Base-by-base conservation (phyloP, 2,329 filamentous ascomycete genomes). In the Biscogniauxia marginata region DNA sequence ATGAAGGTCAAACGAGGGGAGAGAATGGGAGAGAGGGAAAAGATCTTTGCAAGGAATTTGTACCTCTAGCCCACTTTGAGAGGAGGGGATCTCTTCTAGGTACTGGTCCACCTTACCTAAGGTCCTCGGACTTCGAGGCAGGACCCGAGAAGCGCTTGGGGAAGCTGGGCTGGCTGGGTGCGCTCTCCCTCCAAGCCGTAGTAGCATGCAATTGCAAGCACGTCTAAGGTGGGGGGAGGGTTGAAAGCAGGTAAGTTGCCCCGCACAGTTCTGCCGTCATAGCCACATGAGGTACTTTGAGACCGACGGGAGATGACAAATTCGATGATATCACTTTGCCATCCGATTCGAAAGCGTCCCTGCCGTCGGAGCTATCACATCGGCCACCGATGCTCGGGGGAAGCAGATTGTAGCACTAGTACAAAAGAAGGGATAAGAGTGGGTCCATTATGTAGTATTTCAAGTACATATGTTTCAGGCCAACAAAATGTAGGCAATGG, bases 11-110 rank as follows among this genome's bases (percentile, higher is more conserved):
- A 51, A 54, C 51, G 57, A 52, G 13, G 47, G 34, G 34, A 20
- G n/a, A 23, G 16, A n/a, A 20, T 52, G 57, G 54, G 34, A 21
- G 21, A 53, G 46, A 20, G 46, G 55, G 39, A 53, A 58, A 53
- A 39, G 30, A 39, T 11, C 30, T 50, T 56, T 25, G 39, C 34
- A 49, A 56, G 47, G 53, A 62, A 63, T 63, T 63, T 63, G 57
- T 59, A 63, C 25, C 24, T 48, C 25, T 23, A 50, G 34, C 53
- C 46, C 53, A 19, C 39, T 46, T 20, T 18, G 30, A 30, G 39
- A 47, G 44, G 23, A 43, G 50, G 50, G 50, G 20, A 13, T 46
- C 20, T 46, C 44, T 23, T 9, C 4, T 21, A 20, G 22, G 13
- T 19, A 20, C 24, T 7, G 48, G n/a, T 23, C 20, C 44, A 46